Evolutionary conservation across 306 rosid species (phyloP), one percentile per base, ranked within the genome.

Genomic region (Casuarina cunninghamiana): DNA sequence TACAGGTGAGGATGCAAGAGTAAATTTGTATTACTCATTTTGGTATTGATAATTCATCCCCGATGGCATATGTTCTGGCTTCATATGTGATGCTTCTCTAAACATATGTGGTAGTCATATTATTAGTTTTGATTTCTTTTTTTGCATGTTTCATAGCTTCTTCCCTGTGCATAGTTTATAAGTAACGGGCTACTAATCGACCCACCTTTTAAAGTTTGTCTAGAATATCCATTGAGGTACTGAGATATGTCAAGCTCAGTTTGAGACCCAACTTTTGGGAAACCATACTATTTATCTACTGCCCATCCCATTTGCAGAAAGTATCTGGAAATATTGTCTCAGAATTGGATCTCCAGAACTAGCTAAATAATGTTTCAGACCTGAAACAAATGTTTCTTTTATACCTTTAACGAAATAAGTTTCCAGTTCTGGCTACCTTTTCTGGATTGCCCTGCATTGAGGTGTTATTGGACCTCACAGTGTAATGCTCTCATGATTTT

Each of bases 1-100:
- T 88, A 66, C 93, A 94, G 74, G 96, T 94, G 84, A 89, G 86
- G 77, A 63, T 26, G 45, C 76, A 77, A 70, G 46, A 72, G 68
- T 46, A 51, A 50, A 63, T 66, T 55, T 32, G 0, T 37, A 16
- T 10, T 66, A 21, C 12, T 32, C 62, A 5, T 49, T 12, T 41
- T 67, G n/a, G 42, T 60, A 19, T 2, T 63, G 13, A 45, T 75
- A 11, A 38, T 21, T 78, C 45, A 35, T 44, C 67, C 26, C 46
- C 26, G 4, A 54, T 43, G 2, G 26, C 26, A 12, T 13, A 38
- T 63, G 16, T 75, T 80, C 46, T 81, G 54, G 19, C 55, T 62
- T 69, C 75, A 68, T 49, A 7, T 70, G 2, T 51, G 6, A 39
- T 76, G 21, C 43, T 68, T 75, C 6, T 15, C 8, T 68, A 45